Evolutionary conservation across 768 basidiomycete species (phyloP).

Genomic region (Mycena epipterygia): DNA sequence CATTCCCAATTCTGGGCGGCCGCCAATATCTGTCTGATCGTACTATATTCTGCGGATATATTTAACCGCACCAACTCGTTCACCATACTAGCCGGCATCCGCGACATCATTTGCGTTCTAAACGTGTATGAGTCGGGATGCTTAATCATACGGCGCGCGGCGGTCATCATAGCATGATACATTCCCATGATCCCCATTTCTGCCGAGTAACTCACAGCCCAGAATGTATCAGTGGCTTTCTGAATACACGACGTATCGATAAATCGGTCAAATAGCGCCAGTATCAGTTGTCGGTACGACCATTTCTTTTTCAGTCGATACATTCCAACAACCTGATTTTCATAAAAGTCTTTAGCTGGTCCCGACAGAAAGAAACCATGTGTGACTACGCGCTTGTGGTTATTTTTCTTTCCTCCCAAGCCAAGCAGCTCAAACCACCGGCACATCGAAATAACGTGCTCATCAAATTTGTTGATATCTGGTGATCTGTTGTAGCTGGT

Average conservation of each 20-base stretch:
- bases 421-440: not conserved
- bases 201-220: no score
- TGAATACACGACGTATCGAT: no score
- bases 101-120: not conserved
- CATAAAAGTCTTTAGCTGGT: conserved; percentile 2
- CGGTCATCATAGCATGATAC: no score
- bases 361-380: conserved; percentile 1
- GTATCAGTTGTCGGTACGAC: not conserved
- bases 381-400: no score
- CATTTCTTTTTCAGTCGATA: not conserved
- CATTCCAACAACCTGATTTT: not conserved
- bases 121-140: conserved; percentile 6
- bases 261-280: no score
- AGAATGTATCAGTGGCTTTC: no score
- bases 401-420: no score
- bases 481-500: no score
- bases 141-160: conserved; percentile 6
- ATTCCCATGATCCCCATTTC: no score
- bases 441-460: not conserved
- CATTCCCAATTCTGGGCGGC: no score
- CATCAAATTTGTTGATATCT: no score
- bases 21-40: not conserved
- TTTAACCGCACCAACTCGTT: not conserved
- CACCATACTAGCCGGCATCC: not conserved
- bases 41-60: not conserved